These are phyloP conservation scores for Sisymbrium irio DNA, from an alignment of 345 rosid genomes.

Conservation along the genomic window DNA sequence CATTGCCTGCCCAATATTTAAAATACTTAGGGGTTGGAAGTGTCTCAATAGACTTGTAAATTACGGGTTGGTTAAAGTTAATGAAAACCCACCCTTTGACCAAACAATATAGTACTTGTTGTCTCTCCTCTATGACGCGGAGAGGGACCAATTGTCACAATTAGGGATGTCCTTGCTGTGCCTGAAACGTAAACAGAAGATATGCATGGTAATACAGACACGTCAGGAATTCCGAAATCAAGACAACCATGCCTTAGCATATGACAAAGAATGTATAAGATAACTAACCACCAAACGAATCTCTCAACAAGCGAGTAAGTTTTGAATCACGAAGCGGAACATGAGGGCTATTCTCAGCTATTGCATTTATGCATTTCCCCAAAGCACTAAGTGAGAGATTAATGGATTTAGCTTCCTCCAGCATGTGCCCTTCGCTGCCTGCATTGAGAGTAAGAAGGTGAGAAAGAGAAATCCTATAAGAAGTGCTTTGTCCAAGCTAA, in stretches of 20 bases:
- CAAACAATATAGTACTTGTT: constrained; percentile 82
- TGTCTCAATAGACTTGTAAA: not conserved
- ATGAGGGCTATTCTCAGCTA: constrained; percentile 84
- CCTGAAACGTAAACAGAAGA: constrained; percentile 43
- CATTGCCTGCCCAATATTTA: constrained; percentile 67
- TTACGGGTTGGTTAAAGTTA: not conserved
- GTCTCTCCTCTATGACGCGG: constrained; percentile 93
- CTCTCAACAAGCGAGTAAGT: constrained; percentile 80
- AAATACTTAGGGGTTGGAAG: not conserved
- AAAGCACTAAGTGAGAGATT: constrained; percentile 86
- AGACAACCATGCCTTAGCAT: not conserved
- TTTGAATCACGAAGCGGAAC: constrained; percentile 90
- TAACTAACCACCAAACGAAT: constrained; percentile 82
- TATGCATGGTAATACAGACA: not conserved
- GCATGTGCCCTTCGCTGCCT: constrained; percentile 88
- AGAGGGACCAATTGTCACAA: constrained; percentile 85
- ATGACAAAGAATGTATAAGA: constrained; percentile 15
- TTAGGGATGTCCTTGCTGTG: constrained; percentile 78
- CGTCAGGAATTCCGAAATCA: constrained; percentile 13
- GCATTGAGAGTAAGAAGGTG: constrained; percentile 29
- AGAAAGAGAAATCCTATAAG: constrained; percentile 9
- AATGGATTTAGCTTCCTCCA: constrained; percentile 92
- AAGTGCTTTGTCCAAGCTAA: constrained; percentile 15
- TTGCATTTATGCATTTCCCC: constrained; percentile 90
- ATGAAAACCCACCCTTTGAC: constrained; percentile 68